Base-by-base conservation (phyloP, 2,329 filamentous ascomycete species). In the Diaporthe aspalathi region DNA sequence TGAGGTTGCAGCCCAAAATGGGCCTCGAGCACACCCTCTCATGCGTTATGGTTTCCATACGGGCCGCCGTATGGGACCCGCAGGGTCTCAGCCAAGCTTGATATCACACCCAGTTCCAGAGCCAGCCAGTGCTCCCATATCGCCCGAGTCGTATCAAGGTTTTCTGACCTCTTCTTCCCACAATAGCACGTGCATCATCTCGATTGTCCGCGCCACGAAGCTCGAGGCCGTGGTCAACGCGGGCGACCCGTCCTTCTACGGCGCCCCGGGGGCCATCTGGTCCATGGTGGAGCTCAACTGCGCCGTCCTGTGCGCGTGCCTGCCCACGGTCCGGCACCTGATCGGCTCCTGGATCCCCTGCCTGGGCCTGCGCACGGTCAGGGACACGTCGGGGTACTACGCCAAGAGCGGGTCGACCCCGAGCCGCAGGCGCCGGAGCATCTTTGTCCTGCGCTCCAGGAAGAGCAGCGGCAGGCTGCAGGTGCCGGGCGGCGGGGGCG, bases 221-320 rank as follows among this genome's bases (percentile, higher is more conserved):
- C 77, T 82, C 54, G 70, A 74, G 47, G 73, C 75, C 14, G 75
- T 76, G 16, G 73, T 78, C n/a, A 70, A 47, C 0, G 75, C 77
- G 3, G 70, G 71, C 22, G 81, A 82, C 70, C 63, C 73, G 2
- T 81, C 80, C 5, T 83, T 77, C 73, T 76, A 80, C 56, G 77
- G 80, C 66, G 74, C 77, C 9, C 62, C 71, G n/a, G 78, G 77
- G 5, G 77, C 77, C 17, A 76, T 80, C 74, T 83, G 81, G 80
- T 81, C 80, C 24, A 77, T 83, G 60, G 78, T 81, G 67, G 82
- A 84, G 73, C 79, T 83, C 72, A 80, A 80, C 57, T 77, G 80
- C 62, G 81, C 80, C 68, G 78, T 83, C 72, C 76, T 83, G 16
- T 83, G 82, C 72, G 77, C 80, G 56, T 82, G 81, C 70, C 78